A percentile compares a stretch with the other conserved stretches of the same genome.
These are phyloP conservation scores for Hansenula sp. DNA, from an alignment of 1,139 yeast genomes.

Conservation along the genomic window DNA sequence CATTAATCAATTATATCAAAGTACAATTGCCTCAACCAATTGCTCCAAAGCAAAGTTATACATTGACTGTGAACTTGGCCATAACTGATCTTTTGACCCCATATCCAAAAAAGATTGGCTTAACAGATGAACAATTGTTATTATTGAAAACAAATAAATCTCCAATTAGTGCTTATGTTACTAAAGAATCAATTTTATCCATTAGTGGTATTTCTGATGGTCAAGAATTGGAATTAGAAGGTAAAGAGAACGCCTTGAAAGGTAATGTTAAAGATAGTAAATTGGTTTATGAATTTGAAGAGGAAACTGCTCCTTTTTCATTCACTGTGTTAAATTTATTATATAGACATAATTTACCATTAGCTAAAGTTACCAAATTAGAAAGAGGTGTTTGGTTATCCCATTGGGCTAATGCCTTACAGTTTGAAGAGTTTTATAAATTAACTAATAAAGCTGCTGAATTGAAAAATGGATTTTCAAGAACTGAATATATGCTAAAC, in stretches of 20 bases:
- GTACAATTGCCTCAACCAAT: constrained; percentile 62
- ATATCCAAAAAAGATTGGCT: constrained; percentile 56
- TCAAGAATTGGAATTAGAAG: constrained; percentile 28
- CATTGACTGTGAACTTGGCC: constrained; percentile 51
- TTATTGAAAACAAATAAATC: constrained; percentile 51
- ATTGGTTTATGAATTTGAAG: constrained; percentile 57
- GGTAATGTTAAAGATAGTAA: constrained; percentile 32
- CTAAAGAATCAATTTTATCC: constrained; percentile 46
- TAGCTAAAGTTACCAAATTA: constrained; percentile 55
- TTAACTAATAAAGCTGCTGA: constrained; percentile 72
- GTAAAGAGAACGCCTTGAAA: constrained; percentile 10
- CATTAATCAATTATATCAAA: constrained; percentile 34
- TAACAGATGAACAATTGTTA: constrained; percentile 63
- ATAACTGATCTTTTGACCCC: constrained; percentile 50
- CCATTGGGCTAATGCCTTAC: constrained; percentile 62
- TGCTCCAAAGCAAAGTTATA: constrained; percentile 53
- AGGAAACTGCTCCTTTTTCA: constrained; percentile 43
- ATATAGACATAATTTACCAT: constrained; percentile 66
- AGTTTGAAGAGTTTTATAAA: constrained; percentile 83
- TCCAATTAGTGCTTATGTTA: constrained; percentile 61
- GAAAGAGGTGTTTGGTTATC: constrained; percentile 82
- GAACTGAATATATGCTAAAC: constrained; percentile 70
- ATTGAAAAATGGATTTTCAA: constrained; percentile 65
- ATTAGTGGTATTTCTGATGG: constrained; percentile 53
- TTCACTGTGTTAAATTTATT: constrained; percentile 48